Base-by-base conservation (phyloP, 768 basidiomycete species). In the Cyclocybe cylindracea region DNA sequence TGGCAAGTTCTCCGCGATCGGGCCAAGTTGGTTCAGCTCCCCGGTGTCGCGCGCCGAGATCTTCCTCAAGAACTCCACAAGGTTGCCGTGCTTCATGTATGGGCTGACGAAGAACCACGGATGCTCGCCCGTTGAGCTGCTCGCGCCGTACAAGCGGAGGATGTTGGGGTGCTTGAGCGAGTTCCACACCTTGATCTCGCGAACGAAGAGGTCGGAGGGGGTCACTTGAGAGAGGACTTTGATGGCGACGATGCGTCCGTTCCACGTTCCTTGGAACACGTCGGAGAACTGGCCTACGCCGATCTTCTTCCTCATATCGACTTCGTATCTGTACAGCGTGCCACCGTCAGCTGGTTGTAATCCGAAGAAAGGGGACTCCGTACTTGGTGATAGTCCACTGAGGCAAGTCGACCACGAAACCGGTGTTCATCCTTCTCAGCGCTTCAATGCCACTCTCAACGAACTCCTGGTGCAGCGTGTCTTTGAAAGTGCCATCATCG, bases 81-180 rank as follows among this genome's bases (percentile, higher is more conserved):
- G 68, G 59, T 76, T 84, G 18, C 87, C 87, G 39, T 85, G 73
- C 51, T 76, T 66, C 70, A 80, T 78, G 64, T 87, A 89, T 44
- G 86, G 85, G 61, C 84, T 84, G 44, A 93, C 87, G 45, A 87
- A 78, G 66, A 86, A 87, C 82, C 83, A 89, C 6, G 87, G 88
- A 13, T 82, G 79, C 42, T 83, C 81, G 18, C 82, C 81, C 5
- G 74, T 72, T 1, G 86, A 77, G 55, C 82, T 85, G 16, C 86
- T 89, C 10, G 90, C 91, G 0, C 91, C 91, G 54, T 79, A 84
- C 19, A 93, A 73, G 55, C 81, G 77, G 46, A 91, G 72, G 7
- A 93, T 83, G 53, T 88, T 82, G 9, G 77, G 76, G 60, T 91
- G 87, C 44, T 69, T 66, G 8, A 93, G 75, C 2, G 66, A 67